These are phyloP conservation scores for Flaveria ramosissima DNA, from an alignment of 129 eudicot species.

Conservation along the genomic window DNA sequence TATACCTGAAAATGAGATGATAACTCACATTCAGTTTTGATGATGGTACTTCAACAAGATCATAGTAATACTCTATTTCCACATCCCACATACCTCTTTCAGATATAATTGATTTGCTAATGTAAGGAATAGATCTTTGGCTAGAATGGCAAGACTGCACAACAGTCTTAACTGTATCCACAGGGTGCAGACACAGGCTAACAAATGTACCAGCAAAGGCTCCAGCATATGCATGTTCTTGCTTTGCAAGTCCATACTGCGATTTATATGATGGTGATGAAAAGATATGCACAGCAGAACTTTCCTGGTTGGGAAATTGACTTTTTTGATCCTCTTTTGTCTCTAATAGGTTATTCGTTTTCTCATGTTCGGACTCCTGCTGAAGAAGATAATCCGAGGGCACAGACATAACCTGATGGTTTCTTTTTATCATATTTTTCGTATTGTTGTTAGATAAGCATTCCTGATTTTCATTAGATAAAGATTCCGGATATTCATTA, in stretches of 20 bases:
- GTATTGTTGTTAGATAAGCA: conserved; percentile 12
- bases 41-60: conserved; percentile 8
- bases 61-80: neutral
- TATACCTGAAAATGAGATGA: conserved; percentile 48
- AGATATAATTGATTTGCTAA: conserved; percentile 65
- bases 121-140: conserved; percentile 56
- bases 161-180: conserved; percentile 91
- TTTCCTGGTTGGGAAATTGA: conserved; percentile 16
- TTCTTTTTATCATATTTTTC: conserved; percentile 12
- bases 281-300: conserved; percentile 27
- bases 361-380: conserved; percentile 18
- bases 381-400: conserved; percentile 36
- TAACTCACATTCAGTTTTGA: conserved; percentile 19
- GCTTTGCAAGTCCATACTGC: conserved; percentile 52
- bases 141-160: conserved; percentile 75
- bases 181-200: conserved; percentile 88
- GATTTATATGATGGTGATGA: conserved; percentile 38
- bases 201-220: conserved; percentile 94
- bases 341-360: conserved; percentile 33
- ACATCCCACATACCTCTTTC: conserved; percentile 67
- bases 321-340: conserved; percentile 26
- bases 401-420: conserved; percentile 15
- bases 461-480: conserved; percentile 12
- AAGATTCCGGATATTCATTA: too few species aligned
- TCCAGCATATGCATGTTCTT: conserved; percentile 96